phyloP scores from a whole-genome alignment of 768 basidiomycete species.

The Mrakia frigida region DNA sequence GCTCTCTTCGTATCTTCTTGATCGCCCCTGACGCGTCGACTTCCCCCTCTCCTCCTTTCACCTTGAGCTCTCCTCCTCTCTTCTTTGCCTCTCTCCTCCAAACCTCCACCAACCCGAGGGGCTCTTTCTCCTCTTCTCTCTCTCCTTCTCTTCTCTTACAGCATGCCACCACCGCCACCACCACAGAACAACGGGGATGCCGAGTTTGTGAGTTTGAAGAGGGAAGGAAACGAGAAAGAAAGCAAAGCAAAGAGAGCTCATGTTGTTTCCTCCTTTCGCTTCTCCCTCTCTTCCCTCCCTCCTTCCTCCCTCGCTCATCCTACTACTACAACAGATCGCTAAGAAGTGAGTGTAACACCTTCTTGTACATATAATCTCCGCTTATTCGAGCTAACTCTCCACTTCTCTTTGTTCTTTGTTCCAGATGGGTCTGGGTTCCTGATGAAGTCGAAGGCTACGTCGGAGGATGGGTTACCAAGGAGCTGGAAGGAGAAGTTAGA shows the following conservation, averaged over 20 bases:
- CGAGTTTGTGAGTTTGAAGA: conserved; percentile 16
- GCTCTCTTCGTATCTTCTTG: no score
- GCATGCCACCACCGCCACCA: not conserved
- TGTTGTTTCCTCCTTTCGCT: not conserved
- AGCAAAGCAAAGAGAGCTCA: not conserved
- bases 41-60: not conserved
- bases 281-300: not conserved
- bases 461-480: conserved; percentile 31
- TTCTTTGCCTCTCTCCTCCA: not conserved
- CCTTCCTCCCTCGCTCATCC: not conserved
- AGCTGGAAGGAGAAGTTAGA: conserved; percentile 9
- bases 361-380: not conserved
- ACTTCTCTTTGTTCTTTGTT: not conserved
- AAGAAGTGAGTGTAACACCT: conserved; percentile 22
- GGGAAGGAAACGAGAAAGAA: not conserved
- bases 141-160: not conserved
- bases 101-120: not conserved
- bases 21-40: not conserved
- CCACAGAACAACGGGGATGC: conserved; percentile 28
- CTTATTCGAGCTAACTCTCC: not conserved
- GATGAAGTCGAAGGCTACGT: conserved; percentile 31
- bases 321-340: conserved; percentile 12
- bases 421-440: conserved; percentile 33
- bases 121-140: not conserved
- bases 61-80: not conserved